These are phyloP conservation scores for Verticillium isaacii DNA, from an alignment of 2,329 filamentous ascomycete species.

Conservation along the genomic window DNA sequence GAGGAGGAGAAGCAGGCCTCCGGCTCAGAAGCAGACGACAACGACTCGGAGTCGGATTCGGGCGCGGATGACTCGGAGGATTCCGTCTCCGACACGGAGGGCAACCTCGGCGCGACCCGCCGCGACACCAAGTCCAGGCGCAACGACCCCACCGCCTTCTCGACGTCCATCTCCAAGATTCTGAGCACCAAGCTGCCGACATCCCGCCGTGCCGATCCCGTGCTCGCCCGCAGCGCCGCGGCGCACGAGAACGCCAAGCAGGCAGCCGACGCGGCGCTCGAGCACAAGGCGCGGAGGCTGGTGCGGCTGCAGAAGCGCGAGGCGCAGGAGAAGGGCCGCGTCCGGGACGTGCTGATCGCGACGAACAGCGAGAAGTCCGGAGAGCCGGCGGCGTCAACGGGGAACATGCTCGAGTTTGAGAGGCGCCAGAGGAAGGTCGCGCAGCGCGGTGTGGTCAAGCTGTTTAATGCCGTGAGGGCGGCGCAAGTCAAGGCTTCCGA, in stretches of 20 bases:
- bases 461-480: constrained; percentile 92
- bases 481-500: constrained; percentile 86
- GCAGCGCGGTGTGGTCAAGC: constrained; percentile 87
- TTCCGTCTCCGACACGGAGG: constrained; percentile 18
- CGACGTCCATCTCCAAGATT: constrained; percentile 90
- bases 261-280: constrained; percentile 71
- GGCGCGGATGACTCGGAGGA: constrained; percentile 25
- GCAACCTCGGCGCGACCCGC: constrained; percentile 32
- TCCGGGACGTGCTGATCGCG: constrained; percentile 76
- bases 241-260: constrained; percentile 70
- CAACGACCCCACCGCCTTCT: constrained; percentile 88
- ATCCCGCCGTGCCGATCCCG: constrained; percentile 78
- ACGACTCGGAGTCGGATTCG: constrained; percentile 26
- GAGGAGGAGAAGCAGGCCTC: constrained; percentile 25
- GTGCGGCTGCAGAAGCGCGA: constrained; percentile 75
- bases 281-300: constrained; percentile 74
- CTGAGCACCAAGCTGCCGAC: constrained; percentile 82
- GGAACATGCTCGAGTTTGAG: constrained; percentile 64
- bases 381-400: constrained; percentile 37
- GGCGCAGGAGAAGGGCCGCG: constrained; percentile 78
- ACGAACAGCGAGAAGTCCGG: constrained; percentile 48
- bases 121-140: constrained; percentile 65
- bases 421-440: constrained; percentile 79
- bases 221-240: constrained; percentile 77
- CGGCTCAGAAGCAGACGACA: constrained; percentile 26